Conservation (phyloP, 192 early-diverging fungal genomes). For the Coemansia brasiliensis region DNA sequence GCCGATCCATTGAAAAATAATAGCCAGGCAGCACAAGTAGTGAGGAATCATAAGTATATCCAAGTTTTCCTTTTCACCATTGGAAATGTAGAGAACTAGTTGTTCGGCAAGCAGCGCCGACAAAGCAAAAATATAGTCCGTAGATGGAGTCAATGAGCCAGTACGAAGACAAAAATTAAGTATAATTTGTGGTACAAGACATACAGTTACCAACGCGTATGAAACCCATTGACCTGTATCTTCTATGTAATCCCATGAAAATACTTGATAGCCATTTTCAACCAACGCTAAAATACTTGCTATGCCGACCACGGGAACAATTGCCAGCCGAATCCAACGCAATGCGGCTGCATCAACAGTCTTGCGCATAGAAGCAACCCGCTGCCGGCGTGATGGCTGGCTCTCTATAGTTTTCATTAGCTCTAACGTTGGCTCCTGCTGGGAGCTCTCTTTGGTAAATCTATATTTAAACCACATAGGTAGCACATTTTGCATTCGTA, state of each 20-base stretch:
- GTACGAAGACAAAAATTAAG: conserved; percentile 14
- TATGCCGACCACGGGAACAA: not conserved
- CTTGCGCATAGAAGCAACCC: conserved; percentile 1
- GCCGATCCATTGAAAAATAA: conserved; percentile 7
- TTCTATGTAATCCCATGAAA: conserved; percentile 10
- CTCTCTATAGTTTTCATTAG: too few species aligned
- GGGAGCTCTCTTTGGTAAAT: too few species aligned
- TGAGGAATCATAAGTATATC: not conserved
- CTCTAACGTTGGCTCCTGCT: too few species aligned
- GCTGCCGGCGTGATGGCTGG: not conserved
- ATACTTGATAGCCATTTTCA: conserved; percentile 1
- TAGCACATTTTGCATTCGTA: not conserved
- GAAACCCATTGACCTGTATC: not conserved
- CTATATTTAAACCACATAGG: not conserved
- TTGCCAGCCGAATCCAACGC: not conserved
- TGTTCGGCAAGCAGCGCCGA: not conserved
- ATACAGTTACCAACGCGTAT: not conserved
- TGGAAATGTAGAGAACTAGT: not conserved
- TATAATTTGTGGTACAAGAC: conserved; percentile 12
- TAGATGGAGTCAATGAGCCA: conserved; percentile 1
- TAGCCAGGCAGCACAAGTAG: conserved; percentile 1
- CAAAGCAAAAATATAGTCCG: conserved; percentile 4
- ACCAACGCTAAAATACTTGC: conserved; percentile 1
- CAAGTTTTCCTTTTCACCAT: not conserved
- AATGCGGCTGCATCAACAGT: not conserved